Conservation (phyloP, 169 alveolate genomes). For the Cryptosporidium meleagridis region DNA sequence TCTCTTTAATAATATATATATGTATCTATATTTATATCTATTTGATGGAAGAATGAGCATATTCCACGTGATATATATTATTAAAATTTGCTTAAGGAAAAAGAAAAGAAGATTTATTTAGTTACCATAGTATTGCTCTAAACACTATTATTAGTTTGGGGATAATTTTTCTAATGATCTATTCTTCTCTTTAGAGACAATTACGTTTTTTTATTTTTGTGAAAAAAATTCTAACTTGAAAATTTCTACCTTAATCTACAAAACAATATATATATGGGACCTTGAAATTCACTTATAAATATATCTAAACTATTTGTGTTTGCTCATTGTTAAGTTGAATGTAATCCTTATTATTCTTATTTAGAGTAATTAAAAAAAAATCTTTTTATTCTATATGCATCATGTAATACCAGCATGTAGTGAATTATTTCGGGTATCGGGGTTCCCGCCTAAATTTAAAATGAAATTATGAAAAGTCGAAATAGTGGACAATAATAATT, state of each 20-base stretch:
- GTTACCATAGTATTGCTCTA: neutral
- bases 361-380: too few relatives aligned
- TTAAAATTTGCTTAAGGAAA: neutral
- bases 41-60: neutral
- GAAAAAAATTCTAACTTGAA: too few relatives aligned
- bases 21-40: too few relatives aligned
- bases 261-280: too few relatives aligned
- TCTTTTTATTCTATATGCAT: neutral
- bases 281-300: too few relatives aligned
- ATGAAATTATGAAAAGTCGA: too few relatives aligned
- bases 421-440: neutral
- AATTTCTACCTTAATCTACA: too few relatives aligned
- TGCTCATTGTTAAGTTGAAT: neutral
- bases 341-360: too few relatives aligned
- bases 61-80: neutral
- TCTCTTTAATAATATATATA: too few relatives aligned
- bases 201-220: too few relatives aligned
- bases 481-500: neutral
- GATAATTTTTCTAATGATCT: neutral
- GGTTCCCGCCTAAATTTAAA: neutral
- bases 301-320: too few relatives aligned
- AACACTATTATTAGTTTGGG: neutral
- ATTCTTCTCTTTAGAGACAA: too few relatives aligned
- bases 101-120: neutral
- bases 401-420: neutral